Evolutionary conservation across 176 grass and related monocot species (phyloP).

Genomic region (Zea mays): DNA sequence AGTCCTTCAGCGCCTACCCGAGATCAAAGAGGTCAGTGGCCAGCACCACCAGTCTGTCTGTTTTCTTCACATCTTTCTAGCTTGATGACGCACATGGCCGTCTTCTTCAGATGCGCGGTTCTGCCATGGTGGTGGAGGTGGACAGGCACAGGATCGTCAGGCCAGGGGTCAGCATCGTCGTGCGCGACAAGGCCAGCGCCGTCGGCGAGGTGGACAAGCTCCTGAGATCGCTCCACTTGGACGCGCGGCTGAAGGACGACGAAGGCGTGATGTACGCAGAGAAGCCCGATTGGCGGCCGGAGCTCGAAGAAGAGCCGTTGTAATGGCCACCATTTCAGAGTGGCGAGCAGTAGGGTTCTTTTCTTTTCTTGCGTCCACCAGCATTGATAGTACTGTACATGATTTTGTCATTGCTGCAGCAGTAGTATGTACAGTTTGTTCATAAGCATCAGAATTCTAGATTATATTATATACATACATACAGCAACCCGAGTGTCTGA

Average conservation of each 20-base stretch:
- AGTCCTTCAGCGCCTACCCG: constrained; percentile 98
- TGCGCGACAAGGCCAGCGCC: constrained; percentile 60
- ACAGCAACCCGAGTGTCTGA: background rate
- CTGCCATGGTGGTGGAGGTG: constrained; percentile 68
- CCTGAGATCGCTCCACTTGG: constrained; percentile 83
- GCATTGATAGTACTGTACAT: constrained; percentile 17
- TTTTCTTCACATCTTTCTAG: background rate
- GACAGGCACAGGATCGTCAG: constrained; percentile 87
- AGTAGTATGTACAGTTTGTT: background rate
- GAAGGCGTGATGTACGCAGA: constrained; percentile 69
- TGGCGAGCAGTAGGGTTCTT: constrained; percentile 20
- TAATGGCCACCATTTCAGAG: background rate
- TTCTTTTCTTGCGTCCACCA: background rate
- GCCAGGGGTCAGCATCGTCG: constrained; percentile 76
- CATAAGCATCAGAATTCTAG: constrained; percentile 20
- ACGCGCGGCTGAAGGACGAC: constrained; percentile 58
- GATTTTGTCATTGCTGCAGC: constrained; percentile 12
- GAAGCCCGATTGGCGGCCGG: constrained; percentile 82
- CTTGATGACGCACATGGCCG: background rate
- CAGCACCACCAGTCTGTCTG: background rate
- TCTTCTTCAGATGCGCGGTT: constrained; percentile 60
- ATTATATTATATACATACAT: background rate
- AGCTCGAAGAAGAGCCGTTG: constrained; percentile 43
- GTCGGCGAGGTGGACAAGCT: constrained; percentile 64
- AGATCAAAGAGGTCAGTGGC: constrained; percentile 73